Evolutionary conservation across 2,329 filamentous ascomycete species (phyloP), one percentile per base, ranked within the genome.

Genomic region (Paraphoma chrysanthemicola): DNA sequence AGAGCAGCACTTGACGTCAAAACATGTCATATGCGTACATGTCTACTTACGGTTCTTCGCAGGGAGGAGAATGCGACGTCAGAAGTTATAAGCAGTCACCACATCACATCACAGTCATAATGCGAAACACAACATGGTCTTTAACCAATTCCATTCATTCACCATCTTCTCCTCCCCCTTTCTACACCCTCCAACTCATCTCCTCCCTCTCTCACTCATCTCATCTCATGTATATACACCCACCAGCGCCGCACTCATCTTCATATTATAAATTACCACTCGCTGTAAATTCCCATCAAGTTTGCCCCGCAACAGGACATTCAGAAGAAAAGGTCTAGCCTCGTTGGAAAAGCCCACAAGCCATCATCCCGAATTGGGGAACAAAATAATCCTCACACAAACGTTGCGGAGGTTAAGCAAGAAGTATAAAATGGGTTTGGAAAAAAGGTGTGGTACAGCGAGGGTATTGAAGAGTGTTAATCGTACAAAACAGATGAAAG

Each of bases 391-490:
- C 33, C 14, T 14, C 33, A 36, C 33, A 9, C 11, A 11, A 17
- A 9, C 11, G 16, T 11, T n/a, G 16, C 12, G n/a, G 14, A 42
- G 39, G 39, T 9, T 11, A n/a, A 42, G 12, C 14, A 42, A 23
- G 30, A 47, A 48, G 8, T 23, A 23, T 8, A 38, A 33, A 50
- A 47, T 12, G 16, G 31, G 12, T 28, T 14, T 50, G 17, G 33
- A 57, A 60, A 48, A 56, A 56, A 50, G 39, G 44, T 23, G 52
- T 58, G 51, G 52, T 60, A 62, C 62, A 64, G 62, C 62, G 62
- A 64, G 62, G 59, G 62, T 64, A 62, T 64, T 29, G 61, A 64
- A 64, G 54, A 55, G 46, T 44, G 53, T 43, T 44, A 46, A 60
- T 56, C 47, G 52, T 62, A 62, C 61, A 59, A n/a, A 43, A 46